phyloP scores from a whole-genome alignment of 805 yeast species.

The Ogataea glucozyma region DNA sequence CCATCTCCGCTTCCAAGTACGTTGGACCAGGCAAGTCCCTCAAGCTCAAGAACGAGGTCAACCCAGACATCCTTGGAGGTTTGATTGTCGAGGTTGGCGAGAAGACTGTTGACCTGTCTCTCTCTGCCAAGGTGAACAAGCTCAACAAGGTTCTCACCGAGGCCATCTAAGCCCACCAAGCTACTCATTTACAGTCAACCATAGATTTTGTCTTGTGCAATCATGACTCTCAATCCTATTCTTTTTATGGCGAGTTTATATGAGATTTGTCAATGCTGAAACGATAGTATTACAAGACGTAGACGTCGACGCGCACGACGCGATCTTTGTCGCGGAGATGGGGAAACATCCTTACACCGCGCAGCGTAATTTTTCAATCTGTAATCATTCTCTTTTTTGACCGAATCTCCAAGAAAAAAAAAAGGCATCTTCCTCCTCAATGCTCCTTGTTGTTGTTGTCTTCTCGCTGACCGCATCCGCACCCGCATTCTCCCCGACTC shows the following conservation, averaged over 20 bases:
- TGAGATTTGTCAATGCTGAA: conserved; percentile 3
- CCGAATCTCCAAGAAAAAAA: too few relatives aligned
- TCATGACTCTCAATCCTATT: not conserved
- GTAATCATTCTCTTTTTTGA: too few relatives aligned
- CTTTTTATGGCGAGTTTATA: conserved; percentile 7
- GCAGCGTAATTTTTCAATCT: too few relatives aligned
- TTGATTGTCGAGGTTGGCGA: conserved; percentile 94
- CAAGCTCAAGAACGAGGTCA: conserved; percentile 76
- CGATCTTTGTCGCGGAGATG: too few relatives aligned
- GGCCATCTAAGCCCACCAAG: conserved; percentile 56
- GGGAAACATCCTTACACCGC: too few relatives aligned
- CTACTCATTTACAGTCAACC: too few relatives aligned
- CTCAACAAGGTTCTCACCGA: conserved; percentile 87
- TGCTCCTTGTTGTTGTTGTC: too few relatives aligned
- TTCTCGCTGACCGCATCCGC: too few relatives aligned
- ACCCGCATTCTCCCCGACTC: too few relatives aligned
- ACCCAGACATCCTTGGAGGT: conserved; percentile 94
- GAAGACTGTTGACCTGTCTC: conserved; percentile 91
- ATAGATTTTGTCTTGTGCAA: not conserved
- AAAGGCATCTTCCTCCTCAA: too few relatives aligned
- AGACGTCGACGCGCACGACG: too few relatives aligned
- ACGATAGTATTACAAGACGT: too few relatives aligned
- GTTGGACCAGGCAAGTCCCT: conserved; percentile 87
- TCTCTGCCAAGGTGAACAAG: conserved; percentile 79
- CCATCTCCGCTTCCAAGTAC: conserved; percentile 73